Evolutionary conservation across 768 basidiomycete species (phyloP).

Genomic region (Pleurotus sapidus): DNA sequence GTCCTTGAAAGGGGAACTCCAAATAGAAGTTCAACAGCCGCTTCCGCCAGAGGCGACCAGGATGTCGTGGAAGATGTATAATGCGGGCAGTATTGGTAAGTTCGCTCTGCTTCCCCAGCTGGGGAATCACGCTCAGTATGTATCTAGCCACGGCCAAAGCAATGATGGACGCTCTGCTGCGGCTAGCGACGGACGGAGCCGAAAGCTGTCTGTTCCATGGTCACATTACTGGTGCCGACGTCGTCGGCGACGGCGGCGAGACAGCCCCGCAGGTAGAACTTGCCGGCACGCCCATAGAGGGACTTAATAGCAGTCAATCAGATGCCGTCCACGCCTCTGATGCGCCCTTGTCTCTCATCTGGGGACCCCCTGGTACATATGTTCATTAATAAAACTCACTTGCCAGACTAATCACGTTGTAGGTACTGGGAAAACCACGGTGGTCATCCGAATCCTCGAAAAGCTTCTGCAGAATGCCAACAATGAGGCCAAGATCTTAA

Average conservation of each 20-base stretch:
- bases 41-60: constrained; percentile 56
- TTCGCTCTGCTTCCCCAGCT: background rate
- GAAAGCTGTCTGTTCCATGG: constrained; percentile 49
- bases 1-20: constrained; percentile 50
- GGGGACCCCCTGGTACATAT: constrained; percentile 62
- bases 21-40: constrained; percentile 50
- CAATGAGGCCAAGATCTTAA: constrained; percentile 46
- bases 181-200: constrained; percentile 38
- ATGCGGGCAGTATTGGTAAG: constrained; percentile 58
- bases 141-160: constrained; percentile 54
- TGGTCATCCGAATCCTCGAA: constrained; percentile 58
- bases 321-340: constrained; percentile 44
- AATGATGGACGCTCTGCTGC: constrained; percentile 60
- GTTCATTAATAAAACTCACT: too few relatives aligned
- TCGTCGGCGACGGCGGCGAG: constrained; percentile 1
- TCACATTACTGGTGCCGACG: constrained; percentile 36
- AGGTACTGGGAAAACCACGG: constrained; percentile 75
- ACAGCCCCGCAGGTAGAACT: background rate
- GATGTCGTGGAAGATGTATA: constrained; percentile 66
- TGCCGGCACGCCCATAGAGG: constrained; percentile 4
- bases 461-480: constrained; percentile 30
- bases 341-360: constrained; percentile 52
- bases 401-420: background rate
- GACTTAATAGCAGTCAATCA: constrained; percentile 55
- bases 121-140: background rate